These are phyloP conservation scores for Cladosporium sp. DNA, from an alignment of 2,329 filamentous ascomycete species.

Conservation along the genomic window DNA sequence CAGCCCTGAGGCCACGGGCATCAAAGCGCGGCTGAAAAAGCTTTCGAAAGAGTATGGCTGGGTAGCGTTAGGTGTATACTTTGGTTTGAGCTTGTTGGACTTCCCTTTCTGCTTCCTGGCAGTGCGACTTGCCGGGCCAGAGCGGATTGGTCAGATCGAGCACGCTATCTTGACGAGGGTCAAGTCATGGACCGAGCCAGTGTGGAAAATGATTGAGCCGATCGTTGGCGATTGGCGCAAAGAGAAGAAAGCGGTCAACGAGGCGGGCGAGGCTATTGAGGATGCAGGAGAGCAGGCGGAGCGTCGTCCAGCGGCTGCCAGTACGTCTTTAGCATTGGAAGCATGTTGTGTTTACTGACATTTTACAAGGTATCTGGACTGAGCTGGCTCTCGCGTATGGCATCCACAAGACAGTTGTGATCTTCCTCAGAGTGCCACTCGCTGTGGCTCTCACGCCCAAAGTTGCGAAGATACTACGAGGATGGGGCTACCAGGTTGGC, in stretches of 20 bases:
- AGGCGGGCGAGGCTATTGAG: constrained; percentile 39
- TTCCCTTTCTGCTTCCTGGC: constrained; percentile 94
- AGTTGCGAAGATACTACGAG: constrained; percentile 82
- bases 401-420: constrained; percentile 89
- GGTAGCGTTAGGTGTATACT: constrained; percentile 88
- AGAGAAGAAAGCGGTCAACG: constrained; percentile 45
- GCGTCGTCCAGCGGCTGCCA: constrained; percentile 31
- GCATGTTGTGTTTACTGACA: constrained; percentile 19
- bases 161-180: constrained; percentile 57
- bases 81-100: constrained; percentile 78
- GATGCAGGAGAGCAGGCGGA: constrained; percentile 25
- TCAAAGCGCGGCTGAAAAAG: constrained; percentile 71
- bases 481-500: constrained; percentile 94
- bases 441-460: constrained; percentile 90
- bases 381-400: constrained; percentile 92
- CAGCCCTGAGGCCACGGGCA: constrained; percentile 32
- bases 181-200: constrained; percentile 5
- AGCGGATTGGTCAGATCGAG: constrained; percentile 76
- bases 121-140: constrained; percentile 78
- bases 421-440: constrained; percentile 90
- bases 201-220: constrained; percentile 15
- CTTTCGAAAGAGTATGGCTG: constrained; percentile 92
- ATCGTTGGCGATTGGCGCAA: constrained; percentile 8
- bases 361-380: constrained; percentile 65
- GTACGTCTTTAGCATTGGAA: constrained; percentile 19